phyloP scores from a whole-genome alignment of 192 early-diverging fungal genomes.

The Coemansia biformis region DNA sequence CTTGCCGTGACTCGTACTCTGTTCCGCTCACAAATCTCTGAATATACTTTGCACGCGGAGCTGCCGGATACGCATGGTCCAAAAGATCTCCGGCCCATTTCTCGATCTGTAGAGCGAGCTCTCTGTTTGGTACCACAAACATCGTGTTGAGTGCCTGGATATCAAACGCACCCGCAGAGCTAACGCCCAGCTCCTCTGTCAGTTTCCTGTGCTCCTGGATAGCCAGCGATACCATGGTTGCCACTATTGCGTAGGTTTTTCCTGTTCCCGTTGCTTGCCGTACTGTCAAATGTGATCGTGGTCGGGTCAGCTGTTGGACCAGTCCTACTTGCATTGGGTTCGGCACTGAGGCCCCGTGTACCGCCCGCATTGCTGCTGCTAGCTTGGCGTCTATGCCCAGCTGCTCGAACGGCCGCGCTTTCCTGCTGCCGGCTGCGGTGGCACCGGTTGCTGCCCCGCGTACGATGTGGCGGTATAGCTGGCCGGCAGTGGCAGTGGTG shows the following conservation, averaged over 20 bases:
- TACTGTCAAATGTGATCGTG: constrained; percentile 5
- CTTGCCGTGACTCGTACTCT: constrained; percentile 14
- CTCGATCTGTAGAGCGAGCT: constrained; percentile 41
- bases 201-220: constrained; percentile 8
- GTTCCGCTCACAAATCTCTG: constrained; percentile 32
- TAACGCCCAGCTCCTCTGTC: neutral
- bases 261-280: constrained; percentile 33
- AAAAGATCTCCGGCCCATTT: constrained; percentile 15
- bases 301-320: neutral
- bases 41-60: constrained; percentile 5
- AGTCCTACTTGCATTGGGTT: constrained; percentile 9
- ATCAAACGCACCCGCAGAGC: constrained; percentile 1
- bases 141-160: constrained; percentile 11
- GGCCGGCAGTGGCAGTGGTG: too few species aligned
- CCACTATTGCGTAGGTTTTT: constrained; percentile 19
- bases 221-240: constrained; percentile 11
- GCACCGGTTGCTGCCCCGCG: too few species aligned
- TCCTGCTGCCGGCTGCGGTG: neutral
- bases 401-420: neutral
- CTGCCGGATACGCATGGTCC: constrained; percentile 7
- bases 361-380: constrained; percentile 1
- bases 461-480: too few species aligned
- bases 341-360: constrained; percentile 2
- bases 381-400: constrained; percentile 7
- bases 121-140: constrained; percentile 36